A percentile compares a stretch with the other conserved stretches of the same genome.
These are phyloP conservation scores for Porphyra umbilicalis DNA, from an alignment of 31 red algal genomes.

Conservation along the genomic window DNA sequence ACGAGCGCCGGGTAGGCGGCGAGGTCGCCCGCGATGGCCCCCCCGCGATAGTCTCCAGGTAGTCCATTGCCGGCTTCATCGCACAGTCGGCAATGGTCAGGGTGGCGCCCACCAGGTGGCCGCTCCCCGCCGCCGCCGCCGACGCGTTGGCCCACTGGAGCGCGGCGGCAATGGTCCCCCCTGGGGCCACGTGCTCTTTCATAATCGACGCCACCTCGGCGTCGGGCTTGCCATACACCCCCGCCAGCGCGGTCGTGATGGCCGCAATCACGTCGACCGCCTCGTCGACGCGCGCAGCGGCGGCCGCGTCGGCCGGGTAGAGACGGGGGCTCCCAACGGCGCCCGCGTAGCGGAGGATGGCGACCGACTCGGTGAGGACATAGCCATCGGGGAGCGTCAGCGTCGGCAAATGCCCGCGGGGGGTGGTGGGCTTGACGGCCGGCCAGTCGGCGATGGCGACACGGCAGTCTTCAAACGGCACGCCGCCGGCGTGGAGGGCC, in stretches of 20 bases:
- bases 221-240: too few species aligned
- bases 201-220: too few species aligned
- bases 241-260: conserved; percentile 19
- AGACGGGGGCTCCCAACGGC: conserved; percentile 20
- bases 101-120: too few species aligned
- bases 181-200: too few species aligned
- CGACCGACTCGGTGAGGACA: conserved; percentile 16
- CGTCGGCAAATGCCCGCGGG: conserved; percentile 25
- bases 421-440: conserved; percentile 20
- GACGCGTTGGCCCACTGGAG: too few species aligned
- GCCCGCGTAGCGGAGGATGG: conserved; percentile 50
- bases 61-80: too few species aligned
- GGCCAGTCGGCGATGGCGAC: conserved; percentile 16
- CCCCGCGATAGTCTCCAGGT: too few species aligned
- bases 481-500: conserved; percentile 19
- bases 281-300: conserved; percentile 30
- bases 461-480: conserved; percentile 36
- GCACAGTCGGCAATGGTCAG: too few species aligned
- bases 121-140: too few species aligned
- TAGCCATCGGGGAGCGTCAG: conserved; percentile 23
- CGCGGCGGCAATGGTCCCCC: too few species aligned
- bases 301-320: conserved; percentile 29
- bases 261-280: conserved; percentile 21
- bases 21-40: too few species aligned
- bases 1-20: too few species aligned